Evolutionary conservation across 495 filamentous ascomycete species (phyloP).

Genomic region (Opeltia flavorubescens): DNA sequence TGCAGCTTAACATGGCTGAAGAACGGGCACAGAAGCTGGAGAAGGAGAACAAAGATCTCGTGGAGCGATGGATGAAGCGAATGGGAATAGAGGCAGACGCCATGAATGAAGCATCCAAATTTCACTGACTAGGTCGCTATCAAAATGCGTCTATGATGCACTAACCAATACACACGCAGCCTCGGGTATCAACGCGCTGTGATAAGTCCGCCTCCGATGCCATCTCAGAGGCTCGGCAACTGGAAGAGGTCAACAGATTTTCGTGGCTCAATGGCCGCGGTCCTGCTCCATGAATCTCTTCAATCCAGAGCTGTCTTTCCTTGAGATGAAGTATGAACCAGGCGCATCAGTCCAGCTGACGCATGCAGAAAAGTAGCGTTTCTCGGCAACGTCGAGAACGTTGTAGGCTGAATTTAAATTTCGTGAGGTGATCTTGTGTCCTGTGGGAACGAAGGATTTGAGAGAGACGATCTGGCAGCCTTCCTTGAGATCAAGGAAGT

Average conservation of each 20-base stretch:
- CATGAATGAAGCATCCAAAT: slow-evolving; percentile 56
- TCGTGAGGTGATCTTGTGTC: slow-evolving; percentile 51
- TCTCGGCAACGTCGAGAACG: slow-evolving; percentile 57
- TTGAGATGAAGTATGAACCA: slow-evolving; percentile 78
- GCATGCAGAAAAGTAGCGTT: slow-evolving; percentile 62
- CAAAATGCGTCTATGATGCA: no score
- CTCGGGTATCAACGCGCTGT: no score
- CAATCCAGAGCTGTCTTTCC: slow-evolving; percentile 51
- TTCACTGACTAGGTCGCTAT: slow-evolving; percentile 19
- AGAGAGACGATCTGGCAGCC: slow-evolving; percentile 78
- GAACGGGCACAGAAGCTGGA: slow-evolving; percentile 50
- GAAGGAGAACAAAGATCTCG: slow-evolving; percentile 75
- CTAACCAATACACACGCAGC: no score
- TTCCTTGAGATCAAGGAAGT: slow-evolving; percentile 89
- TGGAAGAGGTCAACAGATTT: no score
- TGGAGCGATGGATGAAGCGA: slow-evolving; percentile 80
- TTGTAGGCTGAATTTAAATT: slow-evolving; percentile 66
- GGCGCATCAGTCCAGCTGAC: slow-evolving; percentile 86
- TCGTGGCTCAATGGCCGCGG: no score
- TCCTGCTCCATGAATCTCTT: slow-evolving; percentile 24
- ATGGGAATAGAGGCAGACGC: slow-evolving; percentile 75
- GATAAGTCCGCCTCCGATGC: no score
- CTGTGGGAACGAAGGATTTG: slow-evolving; percentile 63
- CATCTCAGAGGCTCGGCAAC: no score
- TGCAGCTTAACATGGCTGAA: slow-evolving; percentile 79